Conservation (phyloP, 2,329 filamentous ascomycete species). For the Ophiognomonia clavigignenti-juglandacearum region DNA sequence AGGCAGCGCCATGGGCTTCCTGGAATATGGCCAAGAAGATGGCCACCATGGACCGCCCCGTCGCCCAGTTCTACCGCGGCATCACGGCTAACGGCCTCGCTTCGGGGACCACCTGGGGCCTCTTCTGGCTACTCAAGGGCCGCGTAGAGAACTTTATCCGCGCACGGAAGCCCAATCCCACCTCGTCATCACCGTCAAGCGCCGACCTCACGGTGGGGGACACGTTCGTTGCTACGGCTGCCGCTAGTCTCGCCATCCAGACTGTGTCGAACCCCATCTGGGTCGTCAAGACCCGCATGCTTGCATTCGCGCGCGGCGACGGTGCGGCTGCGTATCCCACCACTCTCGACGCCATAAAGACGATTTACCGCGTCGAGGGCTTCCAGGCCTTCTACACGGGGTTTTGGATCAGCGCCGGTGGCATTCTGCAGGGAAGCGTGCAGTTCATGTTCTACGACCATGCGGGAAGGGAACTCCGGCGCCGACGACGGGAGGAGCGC, state of each 20-base stretch:
- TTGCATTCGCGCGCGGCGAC: slow-evolving; percentile 71
- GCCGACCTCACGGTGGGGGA: slow-evolving; percentile 54
- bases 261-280: slow-evolving; percentile 90
- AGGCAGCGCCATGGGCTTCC: slow-evolving; percentile 31
- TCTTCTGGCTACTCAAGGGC: slow-evolving; percentile 81
- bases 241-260: slow-evolving; percentile 68
- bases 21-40: slow-evolving; percentile 47
- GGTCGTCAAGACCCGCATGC: slow-evolving; percentile 97
- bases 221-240: slow-evolving; percentile 75
- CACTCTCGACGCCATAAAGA: slow-evolving; percentile 64
- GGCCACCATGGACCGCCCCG: slow-evolving; percentile 45
- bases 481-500: slow-evolving; percentile 12
- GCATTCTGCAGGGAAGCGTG: slow-evolving; percentile 86
- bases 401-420: slow-evolving; percentile 74
- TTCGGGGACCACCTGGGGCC: slow-evolving; percentile 83
- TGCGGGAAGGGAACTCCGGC: slow-evolving; percentile 45
- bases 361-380: slow-evolving; percentile 69
- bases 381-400: slow-evolving; percentile 81
- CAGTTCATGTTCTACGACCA: slow-evolving; percentile 95
- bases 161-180: slow-evolving; percentile 24
- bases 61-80: slow-evolving; percentile 79
- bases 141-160: slow-evolving; percentile 44
- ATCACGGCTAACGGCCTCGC: slow-evolving; percentile 86
- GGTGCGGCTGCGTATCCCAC: slow-evolving; percentile 71
- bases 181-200: slow-evolving; percentile 14